These are phyloP conservation scores for Fremontodendron californicum DNA, from an alignment of 345 rosid species.

Conservation along the genomic window DNA sequence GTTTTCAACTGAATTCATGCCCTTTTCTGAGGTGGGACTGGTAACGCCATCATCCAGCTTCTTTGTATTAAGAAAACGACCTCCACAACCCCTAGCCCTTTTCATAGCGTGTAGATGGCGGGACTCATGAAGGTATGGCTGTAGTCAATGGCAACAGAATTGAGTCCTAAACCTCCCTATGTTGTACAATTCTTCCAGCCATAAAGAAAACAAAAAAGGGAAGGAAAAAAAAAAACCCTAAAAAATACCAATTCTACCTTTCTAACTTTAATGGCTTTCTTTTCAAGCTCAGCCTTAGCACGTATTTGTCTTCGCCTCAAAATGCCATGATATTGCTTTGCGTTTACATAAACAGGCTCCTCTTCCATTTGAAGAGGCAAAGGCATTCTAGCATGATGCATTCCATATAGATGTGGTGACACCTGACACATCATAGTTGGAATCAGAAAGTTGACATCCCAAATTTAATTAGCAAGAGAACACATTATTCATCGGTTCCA, in stretches of 20 bases:
- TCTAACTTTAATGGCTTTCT: slow-evolving; percentile 53
- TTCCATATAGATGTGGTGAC: slow-evolving; percentile 41
- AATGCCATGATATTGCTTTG: slow-evolving; percentile 72
- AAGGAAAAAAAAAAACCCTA: not conserved
- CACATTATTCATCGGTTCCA: not conserved
- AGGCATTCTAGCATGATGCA: slow-evolving; percentile 57
- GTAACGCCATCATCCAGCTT: slow-evolving; percentile 28
- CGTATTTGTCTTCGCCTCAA: slow-evolving; percentile 64
- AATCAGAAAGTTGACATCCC: slow-evolving; percentile 2
- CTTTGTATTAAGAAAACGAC: slow-evolving; percentile 62
- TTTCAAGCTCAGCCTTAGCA: slow-evolving; percentile 69
- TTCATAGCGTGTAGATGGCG: slow-evolving; percentile 73
- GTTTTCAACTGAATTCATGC: slow-evolving; percentile 17
- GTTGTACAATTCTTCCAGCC: not conserved
- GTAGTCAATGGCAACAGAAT: slow-evolving; percentile 20
- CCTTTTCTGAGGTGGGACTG: slow-evolving; percentile 24
- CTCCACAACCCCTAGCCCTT: slow-evolving; percentile 71
- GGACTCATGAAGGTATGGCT: slow-evolving; percentile 83
- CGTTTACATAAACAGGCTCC: slow-evolving; percentile 74
- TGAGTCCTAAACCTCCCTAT: not conserved
- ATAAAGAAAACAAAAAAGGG: not conserved
- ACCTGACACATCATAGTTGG: slow-evolving; percentile 23
- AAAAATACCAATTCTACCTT: slow-evolving; percentile 37
- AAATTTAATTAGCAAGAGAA: not conserved
- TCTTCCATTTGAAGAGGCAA: slow-evolving; percentile 69